These are phyloP conservation scores for Phytopythium helicoides DNA, from an alignment of 352 stramenopile genomes.

Conservation along the genomic window DNA sequence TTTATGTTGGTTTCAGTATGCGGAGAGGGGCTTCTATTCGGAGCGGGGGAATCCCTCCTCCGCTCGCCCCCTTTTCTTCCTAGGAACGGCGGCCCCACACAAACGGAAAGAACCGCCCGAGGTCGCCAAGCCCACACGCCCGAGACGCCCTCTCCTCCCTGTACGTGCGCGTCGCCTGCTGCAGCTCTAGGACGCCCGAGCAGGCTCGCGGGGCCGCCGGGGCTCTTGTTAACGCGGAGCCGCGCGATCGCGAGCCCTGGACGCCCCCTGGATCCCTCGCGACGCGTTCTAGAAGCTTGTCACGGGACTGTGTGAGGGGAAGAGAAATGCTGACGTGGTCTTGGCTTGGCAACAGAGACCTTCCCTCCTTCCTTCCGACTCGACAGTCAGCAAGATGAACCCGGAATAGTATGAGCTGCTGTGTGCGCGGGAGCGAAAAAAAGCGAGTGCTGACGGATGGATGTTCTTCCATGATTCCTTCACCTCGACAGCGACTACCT, in stretches of 20 bases:
- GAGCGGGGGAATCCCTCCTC: slow-evolving; percentile 16
- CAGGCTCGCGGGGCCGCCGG: too few species aligned
- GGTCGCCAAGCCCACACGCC: too few species aligned
- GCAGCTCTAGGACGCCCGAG: too few species aligned
- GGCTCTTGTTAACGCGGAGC: too few species aligned
- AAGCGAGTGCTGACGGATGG: slow-evolving; percentile 8
- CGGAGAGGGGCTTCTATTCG: slow-evolving; percentile 1
- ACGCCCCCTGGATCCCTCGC: too few species aligned
- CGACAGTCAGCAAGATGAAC: slow-evolving; percentile 69
- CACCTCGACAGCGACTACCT: slow-evolving; percentile 99
- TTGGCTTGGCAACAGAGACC: slow-evolving; percentile 1
- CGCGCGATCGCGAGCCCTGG: too few species aligned
- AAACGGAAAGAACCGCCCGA: too few species aligned
- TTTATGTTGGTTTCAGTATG: not conserved
- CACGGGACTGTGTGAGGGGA: not conserved
- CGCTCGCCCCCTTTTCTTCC: slow-evolving; percentile 12
- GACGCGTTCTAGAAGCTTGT: not conserved
- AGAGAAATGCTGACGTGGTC: not conserved
- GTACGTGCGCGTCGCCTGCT: too few species aligned
- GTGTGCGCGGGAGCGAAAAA: not conserved
- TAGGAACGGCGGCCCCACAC: slow-evolving; percentile 5
- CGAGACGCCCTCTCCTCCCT: too few species aligned
- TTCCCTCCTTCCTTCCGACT: not conserved
- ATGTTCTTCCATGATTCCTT: slow-evolving; percentile 5
- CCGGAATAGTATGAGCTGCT: slow-evolving; percentile 88